phyloP scores from a whole-genome alignment of 2,329 filamentous ascomycete genomes.

The Albifimbria verrucaria region DNA sequence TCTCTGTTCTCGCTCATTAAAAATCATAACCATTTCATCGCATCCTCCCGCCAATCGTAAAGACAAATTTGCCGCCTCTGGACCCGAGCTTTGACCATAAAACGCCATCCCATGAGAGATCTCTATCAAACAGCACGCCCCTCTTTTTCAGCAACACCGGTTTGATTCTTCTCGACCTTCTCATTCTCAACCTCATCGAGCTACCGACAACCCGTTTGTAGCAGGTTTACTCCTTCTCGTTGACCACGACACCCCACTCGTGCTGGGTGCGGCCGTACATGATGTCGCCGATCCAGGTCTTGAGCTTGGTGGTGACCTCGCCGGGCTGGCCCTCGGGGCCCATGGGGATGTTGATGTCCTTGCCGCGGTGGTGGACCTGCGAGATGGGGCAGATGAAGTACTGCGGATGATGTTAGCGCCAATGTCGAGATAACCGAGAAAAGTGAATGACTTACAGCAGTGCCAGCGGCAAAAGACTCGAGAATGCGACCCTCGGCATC shows the following conservation, averaged over 20 bases:
- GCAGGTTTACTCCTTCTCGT: slow-evolving; percentile 49
- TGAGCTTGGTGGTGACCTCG: slow-evolving; percentile 58
- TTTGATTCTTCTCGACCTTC: too few species aligned
- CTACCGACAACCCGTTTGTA: too few species aligned
- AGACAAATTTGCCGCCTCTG: too few species aligned
- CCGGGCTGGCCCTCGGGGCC: slow-evolving; percentile 47
- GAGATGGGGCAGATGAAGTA: slow-evolving; percentile 70
- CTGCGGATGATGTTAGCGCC: slow-evolving; percentile 32
- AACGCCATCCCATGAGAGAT: too few species aligned
- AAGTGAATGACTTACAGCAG: slow-evolving; percentile 62
- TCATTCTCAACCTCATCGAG: too few species aligned
- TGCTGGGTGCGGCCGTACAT: slow-evolving; percentile 71
- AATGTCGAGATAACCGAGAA: background rate
- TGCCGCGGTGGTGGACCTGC: slow-evolving; percentile 63
- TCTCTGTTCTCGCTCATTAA: too few species aligned
- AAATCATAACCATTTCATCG: too few species aligned
- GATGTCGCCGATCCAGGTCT: slow-evolving; percentile 66
- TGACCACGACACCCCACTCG: slow-evolving; percentile 66
- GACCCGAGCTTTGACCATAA: too few species aligned
- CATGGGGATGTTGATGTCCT: slow-evolving; percentile 61
- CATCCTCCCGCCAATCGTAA: too few species aligned
- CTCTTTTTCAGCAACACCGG: too few species aligned
- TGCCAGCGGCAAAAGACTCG: slow-evolving; percentile 84
- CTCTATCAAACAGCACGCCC: too few species aligned
- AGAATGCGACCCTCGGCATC: slow-evolving; percentile 71